phyloP scores from a whole-genome alignment of 2,329 filamentous ascomycete genomes.

The Cladosporium phlei region DNA sequence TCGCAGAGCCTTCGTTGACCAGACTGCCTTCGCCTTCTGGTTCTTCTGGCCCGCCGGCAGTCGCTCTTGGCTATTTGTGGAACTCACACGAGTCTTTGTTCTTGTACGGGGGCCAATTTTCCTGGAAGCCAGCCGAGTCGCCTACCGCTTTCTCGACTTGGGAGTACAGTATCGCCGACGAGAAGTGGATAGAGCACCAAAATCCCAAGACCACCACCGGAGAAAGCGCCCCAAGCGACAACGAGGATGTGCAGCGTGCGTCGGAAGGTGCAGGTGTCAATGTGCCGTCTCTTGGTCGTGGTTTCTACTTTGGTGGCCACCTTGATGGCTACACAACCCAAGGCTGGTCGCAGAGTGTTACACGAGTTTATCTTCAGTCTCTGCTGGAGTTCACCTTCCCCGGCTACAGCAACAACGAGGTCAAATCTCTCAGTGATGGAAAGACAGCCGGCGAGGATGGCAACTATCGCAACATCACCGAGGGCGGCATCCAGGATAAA shows the following conservation, averaged over 20 bases:
- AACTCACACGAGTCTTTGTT: conserved; percentile 65
- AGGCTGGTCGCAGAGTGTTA: conserved; percentile 63
- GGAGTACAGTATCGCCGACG: conserved; percentile 61
- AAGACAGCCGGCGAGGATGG: conserved; percentile 58
- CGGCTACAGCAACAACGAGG: conserved; percentile 59
- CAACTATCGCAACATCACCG: conserved; percentile 68
- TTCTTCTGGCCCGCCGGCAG: conserved; percentile 57
- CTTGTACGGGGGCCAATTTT: conserved; percentile 71
- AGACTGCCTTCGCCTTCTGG: conserved; percentile 62
- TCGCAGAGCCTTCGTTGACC: conserved; percentile 56
- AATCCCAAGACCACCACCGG: conserved; percentile 60
- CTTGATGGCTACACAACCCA: conserved; percentile 59
- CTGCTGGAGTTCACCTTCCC: conserved; percentile 73
- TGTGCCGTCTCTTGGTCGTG: conserved; percentile 63
- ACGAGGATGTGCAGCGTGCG: conserved; percentile 58
- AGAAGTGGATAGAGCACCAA: conserved; percentile 59
- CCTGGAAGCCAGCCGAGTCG: conserved; percentile 54
- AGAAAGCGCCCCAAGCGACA: conserved; percentile 54
- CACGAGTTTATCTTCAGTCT: conserved; percentile 66
- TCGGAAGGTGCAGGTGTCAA: conserved; percentile 70
- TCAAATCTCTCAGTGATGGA: conserved; percentile 50
- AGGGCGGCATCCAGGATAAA: conserved; percentile 62
- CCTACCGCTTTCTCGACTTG: conserved; percentile 62
- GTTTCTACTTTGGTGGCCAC: conserved; percentile 77
- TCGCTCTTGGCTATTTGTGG: conserved; percentile 73